Percentiles rank a stretch among this genome's conserved stretches.
Conservation (phyloP, 495 filamentous ascomycete genomes). For the Entonaema liquescens region DNA sequence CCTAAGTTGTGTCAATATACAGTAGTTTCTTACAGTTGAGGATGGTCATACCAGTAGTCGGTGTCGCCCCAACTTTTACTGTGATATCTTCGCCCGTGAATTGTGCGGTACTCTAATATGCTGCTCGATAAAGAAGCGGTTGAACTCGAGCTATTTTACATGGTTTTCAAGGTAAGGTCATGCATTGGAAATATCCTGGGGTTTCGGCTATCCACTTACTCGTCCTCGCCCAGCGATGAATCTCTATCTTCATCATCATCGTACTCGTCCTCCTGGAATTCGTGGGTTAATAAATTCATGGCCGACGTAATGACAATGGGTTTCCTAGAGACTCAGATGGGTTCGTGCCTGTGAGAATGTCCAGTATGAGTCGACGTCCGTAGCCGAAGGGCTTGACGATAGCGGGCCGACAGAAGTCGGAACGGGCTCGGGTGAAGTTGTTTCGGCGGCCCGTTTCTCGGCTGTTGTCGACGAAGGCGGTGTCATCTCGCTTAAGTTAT, state of each 20-base stretch:
- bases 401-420: not conserved
- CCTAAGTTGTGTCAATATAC: not conserved
- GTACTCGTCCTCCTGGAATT: not conserved
- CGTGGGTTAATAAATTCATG: not conserved
- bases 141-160: slow-evolving; percentile 35
- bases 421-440: not conserved
- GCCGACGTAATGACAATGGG: not conserved
- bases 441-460: not conserved
- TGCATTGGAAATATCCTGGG: not conserved
- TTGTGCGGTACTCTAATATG: slow-evolving; percentile 54
- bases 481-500: not conserved
- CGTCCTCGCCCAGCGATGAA: not conserved
- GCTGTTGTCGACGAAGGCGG: not conserved
- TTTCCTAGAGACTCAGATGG: not conserved
- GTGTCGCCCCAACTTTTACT: slow-evolving; percentile 38
- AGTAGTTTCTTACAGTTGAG: not conserved
- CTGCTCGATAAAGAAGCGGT: slow-evolving; percentile 57
- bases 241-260: not conserved
- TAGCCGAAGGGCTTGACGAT: slow-evolving; percentile 21
- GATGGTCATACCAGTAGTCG: slow-evolving; percentile 44
- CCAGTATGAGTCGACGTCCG: slow-evolving; percentile 41
- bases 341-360: slow-evolving; percentile 26
- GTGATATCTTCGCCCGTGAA: slow-evolving; percentile 54
- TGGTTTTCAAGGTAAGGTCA: not conserved
- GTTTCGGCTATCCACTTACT: not conserved